Base-by-base conservation (phyloP, 106 monocot species). In the Triglochin maritima region DNA sequence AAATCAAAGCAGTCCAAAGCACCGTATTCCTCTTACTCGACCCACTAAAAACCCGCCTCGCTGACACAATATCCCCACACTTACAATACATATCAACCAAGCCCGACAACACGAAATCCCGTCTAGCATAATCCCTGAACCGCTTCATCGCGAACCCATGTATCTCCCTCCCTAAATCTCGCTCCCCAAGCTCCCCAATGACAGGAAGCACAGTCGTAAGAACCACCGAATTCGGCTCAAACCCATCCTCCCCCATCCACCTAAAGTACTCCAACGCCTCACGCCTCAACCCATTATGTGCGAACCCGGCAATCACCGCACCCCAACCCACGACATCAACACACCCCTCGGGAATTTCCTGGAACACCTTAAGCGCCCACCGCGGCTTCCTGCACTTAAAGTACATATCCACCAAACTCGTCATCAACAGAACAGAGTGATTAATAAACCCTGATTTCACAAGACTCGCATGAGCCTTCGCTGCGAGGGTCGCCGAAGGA, bases 51-150 rank as follows among this genome's bases (percentile, higher is more conserved):
- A 98, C 86, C 16, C 68, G 84, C 69, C 98, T 82, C 4, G 79
- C 92, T 0, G 88, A 98, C 15, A 64, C 63, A 68, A 98, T 74
- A 66, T 98, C 92, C 16, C 86, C 77, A 47, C 92, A 86, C 66
- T 92, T 98, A 64, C 87, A 88, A 63, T 98, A 98, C 92, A 98
- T 92, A 63, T 88, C 92, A 14, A 92, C 72, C 52, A 98, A 71
- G 7, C 82, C 86, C 6, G 98, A 88, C 50, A 68, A 83, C 46
- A 92, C 70, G 10, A 70, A 81, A 43, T 69, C 45, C 73, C 77
- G 58, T 10, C 72, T 66, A 0, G 62, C 16, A 51, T 75, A 85
- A 69, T 77, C 66, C 47, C 73, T 69, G 54, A 81, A 90, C 60
- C 55, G 75, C 65, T 86, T 95, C 1, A 95, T 44, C 3, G 70